A percentile compares a stretch with the other conserved stretches of the same genome.
These are phyloP conservation scores for Cryphonectria parasitica DNA, from an alignment of 2,329 filamentous ascomycete species.

Conservation along the genomic window DNA sequence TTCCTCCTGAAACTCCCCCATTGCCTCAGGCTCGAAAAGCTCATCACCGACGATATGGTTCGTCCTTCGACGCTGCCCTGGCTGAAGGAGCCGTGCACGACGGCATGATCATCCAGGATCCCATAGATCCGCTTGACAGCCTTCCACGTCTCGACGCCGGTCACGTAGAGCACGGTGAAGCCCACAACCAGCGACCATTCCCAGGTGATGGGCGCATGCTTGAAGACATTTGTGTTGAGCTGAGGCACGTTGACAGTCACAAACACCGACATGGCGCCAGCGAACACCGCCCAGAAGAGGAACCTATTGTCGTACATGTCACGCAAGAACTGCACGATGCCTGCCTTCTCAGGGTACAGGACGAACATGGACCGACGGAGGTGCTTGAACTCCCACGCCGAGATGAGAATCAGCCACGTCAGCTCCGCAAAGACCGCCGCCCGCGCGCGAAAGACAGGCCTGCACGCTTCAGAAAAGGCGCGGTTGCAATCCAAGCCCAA, in stretches of 20 bases:
- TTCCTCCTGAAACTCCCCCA: conserved; percentile 42
- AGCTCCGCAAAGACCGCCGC: conserved; percentile 75
- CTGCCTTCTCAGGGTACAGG: conserved; percentile 58
- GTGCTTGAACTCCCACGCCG: conserved; percentile 79
- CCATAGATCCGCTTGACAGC: conserved; percentile 62
- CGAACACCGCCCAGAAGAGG: conserved; percentile 67
- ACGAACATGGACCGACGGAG: conserved; percentile 73
- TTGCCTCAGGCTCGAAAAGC: conserved; percentile 54
- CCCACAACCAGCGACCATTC: conserved; percentile 74
- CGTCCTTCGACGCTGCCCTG: conserved; percentile 53
- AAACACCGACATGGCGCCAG: conserved; percentile 66
- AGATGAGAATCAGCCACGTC: conserved; percentile 74
- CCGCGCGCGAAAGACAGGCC: conserved; percentile 68
- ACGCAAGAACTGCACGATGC: conserved; percentile 57
- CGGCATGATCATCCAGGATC: conserved; percentile 56
- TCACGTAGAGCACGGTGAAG: conserved; percentile 66
- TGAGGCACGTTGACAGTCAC: conserved; percentile 73
- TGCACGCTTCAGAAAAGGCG: conserved; percentile 57
- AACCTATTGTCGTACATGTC: conserved; percentile 73
- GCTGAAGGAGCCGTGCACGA: conserved; percentile 54
- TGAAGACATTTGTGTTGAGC: conserved; percentile 72
- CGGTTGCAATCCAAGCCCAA: conserved; percentile 69
- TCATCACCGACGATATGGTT: conserved; percentile 53
- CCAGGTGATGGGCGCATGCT: conserved; percentile 73
- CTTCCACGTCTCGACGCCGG: conserved; percentile 75